Percentiles rank a stretch among this genome's conserved stretches.
Evolutionary conservation across 2,329 filamentous ascomycete genomes (phyloP).

Genomic region (Xylariomycetidae sp.): DNA sequence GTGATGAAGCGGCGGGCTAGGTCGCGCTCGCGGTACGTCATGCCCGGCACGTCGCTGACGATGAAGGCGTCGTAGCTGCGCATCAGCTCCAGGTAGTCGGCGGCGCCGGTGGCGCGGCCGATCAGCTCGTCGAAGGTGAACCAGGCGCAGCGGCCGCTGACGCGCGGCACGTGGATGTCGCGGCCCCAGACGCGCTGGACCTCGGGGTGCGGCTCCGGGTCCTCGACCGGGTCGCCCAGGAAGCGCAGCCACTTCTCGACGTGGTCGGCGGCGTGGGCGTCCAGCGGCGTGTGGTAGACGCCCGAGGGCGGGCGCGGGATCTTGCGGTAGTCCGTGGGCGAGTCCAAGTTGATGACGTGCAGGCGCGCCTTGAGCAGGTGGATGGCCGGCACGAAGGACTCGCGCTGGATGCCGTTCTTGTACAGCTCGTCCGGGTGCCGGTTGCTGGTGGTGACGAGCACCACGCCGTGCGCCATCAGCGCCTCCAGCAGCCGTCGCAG

Average conservation of each 20-base stretch:
- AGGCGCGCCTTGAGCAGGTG: constrained; percentile 79
- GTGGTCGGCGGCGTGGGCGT: constrained; percentile 69
- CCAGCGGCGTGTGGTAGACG: constrained; percentile 88
- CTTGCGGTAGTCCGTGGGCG: constrained; percentile 93
- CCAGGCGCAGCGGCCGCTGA: constrained; percentile 80
- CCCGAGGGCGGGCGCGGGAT: constrained; percentile 88
- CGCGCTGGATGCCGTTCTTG: constrained; percentile 94
- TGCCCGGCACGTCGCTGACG: constrained; percentile 83
- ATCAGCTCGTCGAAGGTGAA: constrained; percentile 94
- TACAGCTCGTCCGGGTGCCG: constrained; percentile 95
- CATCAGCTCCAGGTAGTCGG: constrained; percentile 90
- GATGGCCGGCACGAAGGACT: constrained; percentile 93
- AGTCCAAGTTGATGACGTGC: constrained; percentile 90
- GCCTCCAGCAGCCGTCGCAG: constrained; percentile 78
- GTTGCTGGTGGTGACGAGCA: constrained; percentile 93
- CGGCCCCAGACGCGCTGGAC: constrained; percentile 88
- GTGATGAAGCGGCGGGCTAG: constrained; percentile 92
- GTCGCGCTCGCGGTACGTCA: constrained; percentile 82
- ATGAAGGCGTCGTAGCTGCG: constrained; percentile 88
- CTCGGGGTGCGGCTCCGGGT: constrained; percentile 68
- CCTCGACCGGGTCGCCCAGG: constrained; percentile 75
- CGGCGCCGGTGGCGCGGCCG: constrained; percentile 79
- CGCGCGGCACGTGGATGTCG: constrained; percentile 78
- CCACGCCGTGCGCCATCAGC: constrained; percentile 94
- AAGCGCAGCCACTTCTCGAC: constrained; percentile 95